Evolutionary conservation across 352 stramenopile species (phyloP).

Genomic region (Plasmopara viticola): DNA sequence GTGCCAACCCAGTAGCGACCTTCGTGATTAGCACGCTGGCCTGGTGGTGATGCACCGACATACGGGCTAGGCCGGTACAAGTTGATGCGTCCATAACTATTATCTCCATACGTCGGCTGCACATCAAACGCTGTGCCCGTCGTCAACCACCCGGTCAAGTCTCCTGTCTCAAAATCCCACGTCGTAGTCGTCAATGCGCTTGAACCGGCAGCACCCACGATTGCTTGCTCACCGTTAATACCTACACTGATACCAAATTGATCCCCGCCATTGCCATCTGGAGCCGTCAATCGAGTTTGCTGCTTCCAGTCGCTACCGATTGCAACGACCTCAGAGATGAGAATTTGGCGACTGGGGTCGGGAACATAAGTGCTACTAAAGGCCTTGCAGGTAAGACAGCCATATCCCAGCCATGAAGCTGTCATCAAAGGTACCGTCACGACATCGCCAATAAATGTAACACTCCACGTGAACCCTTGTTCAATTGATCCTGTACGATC

Average conservation of each 20-base stretch:
- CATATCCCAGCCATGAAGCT: constrained; percentile 53
- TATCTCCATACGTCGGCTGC: constrained; percentile 95
- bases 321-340: constrained; percentile 36
- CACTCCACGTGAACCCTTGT: constrained; percentile 71
- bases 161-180: constrained; percentile 97
- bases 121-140: constrained; percentile 91
- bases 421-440: constrained; percentile 48
- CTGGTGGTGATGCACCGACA: constrained; percentile 26
- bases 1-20: constrained; percentile 94
- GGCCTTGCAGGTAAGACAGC: constrained; percentile 54
- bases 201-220: constrained; percentile 65
- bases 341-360: constrained; percentile 51
- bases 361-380: constrained; percentile 68
- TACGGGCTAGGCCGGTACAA: constrained; percentile 34
- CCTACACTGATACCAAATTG: constrained; percentile 70
- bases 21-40: constrained; percentile 50
- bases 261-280: constrained; percentile 69
- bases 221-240: constrained; percentile 68
- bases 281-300: constrained; percentile 48
- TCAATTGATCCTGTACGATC: constrained; percentile 59
- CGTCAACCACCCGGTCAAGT: constrained; percentile 89
- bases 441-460: constrained; percentile 82
- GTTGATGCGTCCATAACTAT: constrained; percentile 79
- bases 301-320: constrained; percentile 55
- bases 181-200: constrained; percentile 82